phyloP scores from a whole-genome alignment of 2,329 filamentous ascomycete genomes.

The Xylariaceae sp. region DNA sequence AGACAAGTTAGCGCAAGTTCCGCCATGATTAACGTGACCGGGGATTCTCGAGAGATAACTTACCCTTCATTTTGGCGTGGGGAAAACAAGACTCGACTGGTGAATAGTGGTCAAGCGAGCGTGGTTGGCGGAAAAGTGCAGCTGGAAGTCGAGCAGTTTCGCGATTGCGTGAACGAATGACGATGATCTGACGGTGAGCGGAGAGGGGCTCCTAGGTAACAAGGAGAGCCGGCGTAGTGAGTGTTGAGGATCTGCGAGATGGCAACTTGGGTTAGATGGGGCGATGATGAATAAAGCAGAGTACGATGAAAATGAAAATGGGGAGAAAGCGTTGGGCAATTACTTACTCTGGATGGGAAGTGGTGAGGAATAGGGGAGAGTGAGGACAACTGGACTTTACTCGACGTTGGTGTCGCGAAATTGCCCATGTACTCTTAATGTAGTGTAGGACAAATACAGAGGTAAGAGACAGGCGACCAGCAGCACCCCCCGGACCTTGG shows the following conservation, averaged over 20 bases:
- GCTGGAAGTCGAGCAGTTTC: slow-evolving; percentile 4
- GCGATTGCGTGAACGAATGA: slow-evolving; percentile 18
- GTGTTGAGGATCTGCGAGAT: slow-evolving; percentile 1
- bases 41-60: slow-evolving; percentile 13
- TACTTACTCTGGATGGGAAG: background rate
- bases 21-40: background rate
- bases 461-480: too few relatives aligned
- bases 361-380: background rate
- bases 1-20: slow-evolving; percentile 17
- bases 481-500: background rate
- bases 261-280: slow-evolving; percentile 1
- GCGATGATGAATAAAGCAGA: background rate
- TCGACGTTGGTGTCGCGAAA: background rate
- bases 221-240: slow-evolving; percentile 8
- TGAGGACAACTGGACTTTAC: background rate
- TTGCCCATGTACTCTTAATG: background rate
- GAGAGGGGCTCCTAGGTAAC: slow-evolving; percentile 2
- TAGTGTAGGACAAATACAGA: background rate
- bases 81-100: slow-evolving; percentile 1
- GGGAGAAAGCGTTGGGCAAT: background rate
- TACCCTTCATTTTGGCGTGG: slow-evolving; percentile 46
- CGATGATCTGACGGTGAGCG: slow-evolving; percentile 11
- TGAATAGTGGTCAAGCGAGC: slow-evolving; percentile 15
- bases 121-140: slow-evolving; percentile 2
- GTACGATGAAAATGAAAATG: background rate